Base-by-base conservation (phyloP, 2,329 filamentous ascomycete species). In the Penicillium sp. region DNA sequence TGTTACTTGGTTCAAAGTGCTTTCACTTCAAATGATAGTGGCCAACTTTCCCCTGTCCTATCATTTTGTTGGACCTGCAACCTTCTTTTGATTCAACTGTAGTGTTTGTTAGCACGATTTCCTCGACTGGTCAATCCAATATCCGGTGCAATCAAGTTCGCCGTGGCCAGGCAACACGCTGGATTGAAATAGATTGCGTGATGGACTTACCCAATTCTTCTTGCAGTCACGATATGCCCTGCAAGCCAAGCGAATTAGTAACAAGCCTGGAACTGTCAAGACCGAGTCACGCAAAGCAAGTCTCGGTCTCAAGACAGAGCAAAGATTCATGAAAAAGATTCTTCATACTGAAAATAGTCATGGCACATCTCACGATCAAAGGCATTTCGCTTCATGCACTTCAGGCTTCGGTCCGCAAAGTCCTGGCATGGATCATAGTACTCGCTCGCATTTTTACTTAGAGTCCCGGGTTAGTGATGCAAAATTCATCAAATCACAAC, bases 341-440 rank as follows among this genome's bases (percentile, higher is more conserved):
- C 22, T 17, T 51, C 85, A 67, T 62, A 95, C 88, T 95, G 86
- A 60, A 98, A 96, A 61, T 93, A 96, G 64, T 96, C 90, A 48
- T 76, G 74, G 61, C 92, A 98, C 84, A 96, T 84, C n/a, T 81
- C 72, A 50, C 81, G 77, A 60, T 96, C 87, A 10, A 85, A 89
- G 14, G 76, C 81, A 62, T 98, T 98, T 14, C 92, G 79, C 60
- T 88, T 82, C 58, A 98, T 69, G 58, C 92, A 98, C 62, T 79
- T 82, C 52, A 95, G 81, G 66, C 89, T 95, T 58, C 77, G 77
- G 51, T 83, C 73, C 6, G 92, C 90, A 4, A 87, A 87, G 56
- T 95, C 90, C 63, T 96, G 90, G 65, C 92, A 98, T 2, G 92
- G 92, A 56, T 98, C 92, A 62, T 85, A 87, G 68, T 84, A 96